These are phyloP conservation scores for Rhododendron williamsianum DNA, from an alignment of 148 eudicot species.

Conservation along the genomic window DNA sequence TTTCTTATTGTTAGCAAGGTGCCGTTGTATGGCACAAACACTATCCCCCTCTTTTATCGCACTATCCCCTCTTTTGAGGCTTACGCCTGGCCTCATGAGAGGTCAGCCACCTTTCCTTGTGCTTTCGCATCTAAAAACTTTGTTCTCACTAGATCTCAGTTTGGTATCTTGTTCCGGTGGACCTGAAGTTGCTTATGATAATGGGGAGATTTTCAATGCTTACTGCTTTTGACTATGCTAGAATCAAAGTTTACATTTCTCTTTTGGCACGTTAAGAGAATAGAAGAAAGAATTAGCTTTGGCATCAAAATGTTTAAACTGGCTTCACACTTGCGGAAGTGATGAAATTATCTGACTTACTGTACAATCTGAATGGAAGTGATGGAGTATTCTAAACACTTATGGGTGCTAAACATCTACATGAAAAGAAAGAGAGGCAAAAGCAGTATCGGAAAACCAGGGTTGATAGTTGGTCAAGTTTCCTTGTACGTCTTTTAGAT, in stretches of 20 bases:
- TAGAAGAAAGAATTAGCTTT: background rate
- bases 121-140: background rate
- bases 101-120: background rate
- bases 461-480: background rate
- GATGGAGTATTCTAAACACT: background rate
- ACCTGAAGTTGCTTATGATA: background rate
- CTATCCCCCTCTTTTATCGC: background rate
- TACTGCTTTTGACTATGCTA: background rate
- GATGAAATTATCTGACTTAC: background rate
- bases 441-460: background rate
- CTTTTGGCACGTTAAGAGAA: background rate
- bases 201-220: background rate
- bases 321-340: background rate
- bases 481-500: background rate
- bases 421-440: background rate
- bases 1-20: background rate
- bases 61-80: too few relatives aligned
- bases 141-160: background rate
- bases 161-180: background rate
- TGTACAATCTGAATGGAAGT: background rate
- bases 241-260: background rate
- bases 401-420: background rate
- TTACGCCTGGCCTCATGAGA: too few relatives aligned
- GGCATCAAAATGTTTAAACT: background rate
- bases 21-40: background rate